Evolutionary conservation across 2,329 filamentous ascomycete species (phyloP).

Genomic region (Monosporascus sp.): DNA sequence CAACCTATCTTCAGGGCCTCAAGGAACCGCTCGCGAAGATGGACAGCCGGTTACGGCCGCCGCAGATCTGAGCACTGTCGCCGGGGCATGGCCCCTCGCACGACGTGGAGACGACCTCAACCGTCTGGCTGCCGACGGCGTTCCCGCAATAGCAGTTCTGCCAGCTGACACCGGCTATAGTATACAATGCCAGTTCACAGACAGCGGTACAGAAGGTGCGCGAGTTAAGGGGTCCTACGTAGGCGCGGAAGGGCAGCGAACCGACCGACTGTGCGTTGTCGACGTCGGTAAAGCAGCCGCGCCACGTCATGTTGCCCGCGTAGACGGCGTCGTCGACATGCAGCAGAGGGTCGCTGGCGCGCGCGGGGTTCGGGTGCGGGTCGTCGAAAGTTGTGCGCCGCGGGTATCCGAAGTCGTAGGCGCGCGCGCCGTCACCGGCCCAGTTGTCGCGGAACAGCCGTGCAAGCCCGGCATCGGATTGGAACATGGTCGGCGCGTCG

Average conservation of each 20-base stretch:
- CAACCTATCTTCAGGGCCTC: neutral
- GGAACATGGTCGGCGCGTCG: conserved; percentile 8
- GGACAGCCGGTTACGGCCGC: conserved; percentile 2
- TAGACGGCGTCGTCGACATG: conserved; percentile 1
- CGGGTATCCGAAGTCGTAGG: conserved; percentile 6
- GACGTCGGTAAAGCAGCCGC: conserved; percentile 3
- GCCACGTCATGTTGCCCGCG: conserved; percentile 1
- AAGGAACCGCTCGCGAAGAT: conserved; percentile 1
- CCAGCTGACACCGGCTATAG: conserved; percentile 4
- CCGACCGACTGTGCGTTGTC: conserved; percentile 4
- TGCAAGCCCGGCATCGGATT: conserved; percentile 2
- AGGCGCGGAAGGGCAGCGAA: conserved; percentile 1
- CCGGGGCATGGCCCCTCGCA: conserved; percentile 2
- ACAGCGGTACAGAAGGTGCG: conserved; percentile 1
- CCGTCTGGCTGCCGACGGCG: conserved; percentile 2
- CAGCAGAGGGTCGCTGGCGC: neutral
- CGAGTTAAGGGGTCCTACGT: conserved; percentile 3
- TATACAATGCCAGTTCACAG: neutral
- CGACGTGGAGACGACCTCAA: conserved; percentile 3
- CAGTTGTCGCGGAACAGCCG: conserved; percentile 11
- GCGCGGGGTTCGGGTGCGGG: conserved; percentile 7
- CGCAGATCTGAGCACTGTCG: neutral
- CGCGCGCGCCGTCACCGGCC: conserved; percentile 1
- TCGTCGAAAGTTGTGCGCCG: conserved; percentile 3
- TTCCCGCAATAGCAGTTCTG: conserved; percentile 5